phyloP scores from a whole-genome alignment of 176 grass and related monocot genomes.

The Oryza meyeriana region DNA sequence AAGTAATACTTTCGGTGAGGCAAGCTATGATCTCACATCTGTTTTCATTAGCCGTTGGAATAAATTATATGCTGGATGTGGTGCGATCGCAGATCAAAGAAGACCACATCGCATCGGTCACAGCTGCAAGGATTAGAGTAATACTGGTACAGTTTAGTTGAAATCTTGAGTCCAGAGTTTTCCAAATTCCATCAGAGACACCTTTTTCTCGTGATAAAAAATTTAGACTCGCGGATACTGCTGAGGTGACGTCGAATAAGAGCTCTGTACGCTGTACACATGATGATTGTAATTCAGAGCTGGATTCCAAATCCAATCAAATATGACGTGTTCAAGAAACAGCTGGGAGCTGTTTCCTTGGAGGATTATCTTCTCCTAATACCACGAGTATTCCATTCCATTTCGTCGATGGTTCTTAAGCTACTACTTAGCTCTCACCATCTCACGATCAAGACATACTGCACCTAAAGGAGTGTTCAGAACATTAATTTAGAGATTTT shows the following conservation, averaged over 20 bases:
- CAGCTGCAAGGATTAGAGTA: not conserved
- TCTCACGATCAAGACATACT: not conserved
- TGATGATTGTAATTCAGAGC: not conserved
- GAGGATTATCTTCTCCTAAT: not conserved
- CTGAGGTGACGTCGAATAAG: not conserved
- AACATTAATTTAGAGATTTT: not conserved
- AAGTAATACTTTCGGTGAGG: constrained; percentile 20
- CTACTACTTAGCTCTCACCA: not conserved
- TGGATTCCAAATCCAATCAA: not conserved
- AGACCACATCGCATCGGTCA: not conserved
- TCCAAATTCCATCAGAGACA: not conserved
- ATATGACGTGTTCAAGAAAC: not conserved
- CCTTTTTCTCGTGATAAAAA: not conserved
- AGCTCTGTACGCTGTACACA: not conserved
- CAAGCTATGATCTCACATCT: constrained; percentile 23
- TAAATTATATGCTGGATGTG: not conserved
- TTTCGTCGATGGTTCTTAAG: constrained; percentile 20
- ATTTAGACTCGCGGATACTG: not conserved
- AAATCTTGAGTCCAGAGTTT: not conserved
- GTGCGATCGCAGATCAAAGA: not conserved
- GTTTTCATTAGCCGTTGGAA: not conserved
- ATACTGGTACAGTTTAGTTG: not conserved
- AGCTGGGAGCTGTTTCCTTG: not conserved
- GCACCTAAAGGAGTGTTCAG: not conserved
- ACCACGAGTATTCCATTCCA: not conserved